Evolutionary conservation across 257 asterid species (phyloP), one percentile per base, ranked within the genome.

Genomic region (Primulina tabacum): DNA sequence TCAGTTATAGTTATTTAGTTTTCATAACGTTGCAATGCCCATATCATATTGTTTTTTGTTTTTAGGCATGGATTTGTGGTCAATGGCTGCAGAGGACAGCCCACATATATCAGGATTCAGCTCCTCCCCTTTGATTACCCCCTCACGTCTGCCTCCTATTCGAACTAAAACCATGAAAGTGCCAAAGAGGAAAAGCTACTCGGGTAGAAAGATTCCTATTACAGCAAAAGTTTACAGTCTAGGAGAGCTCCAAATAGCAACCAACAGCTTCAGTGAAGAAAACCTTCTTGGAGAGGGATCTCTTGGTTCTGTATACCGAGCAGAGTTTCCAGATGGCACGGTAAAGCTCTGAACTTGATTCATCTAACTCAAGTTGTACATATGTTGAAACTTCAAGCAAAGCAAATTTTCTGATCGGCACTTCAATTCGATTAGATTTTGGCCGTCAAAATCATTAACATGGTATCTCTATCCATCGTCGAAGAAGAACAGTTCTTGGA

Each of bases 271-370:
- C 75, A 79, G 90, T 77, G 81, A 82, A 69, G 88, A 75, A 37
- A 83, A 88, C 72, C 80, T 85, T 28, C 81, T 94, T 69, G 99
- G 96, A 68, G 83, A 86, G 78, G 99, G 97, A 71, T 90, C 96
- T 64, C 92, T 94, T 62, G 97, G 97, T 67, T 79, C 91, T 21
- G 96, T 94, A 64, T 87, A 89, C 60, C 88, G 87, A 79, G 99
- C 92, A 62, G 90, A 89, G 71, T 82, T 91, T 73, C 90, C 92
- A 9, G 92, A 94, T 82, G 97, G 96, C 73, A 75, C 64, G 87
- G 97, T 90, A 85, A 55, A 7, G 64, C 63, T 28, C 35, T 24
- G 55, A 73, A 69, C 64, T 32, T 24, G 8, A 60, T 35, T 29
- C 43, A 11, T 18, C 32, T 7, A 50, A 58, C 37, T 20, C 8